These are phyloP conservation scores for Xanthoconium stramineum DNA, from an alignment of 768 basidiomycete genomes.

Conservation along the genomic window DNA sequence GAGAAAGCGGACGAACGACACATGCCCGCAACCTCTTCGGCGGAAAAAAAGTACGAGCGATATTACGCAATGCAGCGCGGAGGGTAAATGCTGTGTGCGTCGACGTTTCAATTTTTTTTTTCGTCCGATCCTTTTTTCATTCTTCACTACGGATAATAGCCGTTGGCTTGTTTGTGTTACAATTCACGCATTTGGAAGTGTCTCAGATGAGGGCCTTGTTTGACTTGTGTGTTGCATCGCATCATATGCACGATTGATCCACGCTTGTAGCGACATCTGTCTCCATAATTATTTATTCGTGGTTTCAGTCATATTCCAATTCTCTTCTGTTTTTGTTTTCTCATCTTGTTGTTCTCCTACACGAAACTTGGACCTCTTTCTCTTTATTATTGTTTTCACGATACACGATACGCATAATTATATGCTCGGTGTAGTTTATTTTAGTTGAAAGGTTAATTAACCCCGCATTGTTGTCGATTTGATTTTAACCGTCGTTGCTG, in stretches of 20 bases:
- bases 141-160: background rate
- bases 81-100: background rate
- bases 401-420: slow-evolving; percentile 14
- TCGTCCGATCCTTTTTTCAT: background rate
- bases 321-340: background rate
- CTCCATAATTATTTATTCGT: slow-evolving; percentile 15
- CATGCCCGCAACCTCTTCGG: slow-evolving; percentile 43
- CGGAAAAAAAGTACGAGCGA: slow-evolving; percentile 34
- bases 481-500: background rate
- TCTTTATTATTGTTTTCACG: slow-evolving; percentile 1
- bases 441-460: slow-evolving; percentile 11
- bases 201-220: slow-evolving; percentile 3
- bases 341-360: background rate
- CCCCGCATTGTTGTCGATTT: background rate
- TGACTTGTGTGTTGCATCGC: slow-evolving; percentile 3
- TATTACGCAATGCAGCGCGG: slow-evolving; percentile 26
- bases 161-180: slow-evolving; percentile 6
- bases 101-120: background rate
- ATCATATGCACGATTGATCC: slow-evolving; percentile 1
- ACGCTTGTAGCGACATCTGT: slow-evolving; percentile 1
- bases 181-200: slow-evolving; percentile 4
- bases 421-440: slow-evolving; percentile 26
- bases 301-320: background rate
- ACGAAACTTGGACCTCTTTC: background rate
- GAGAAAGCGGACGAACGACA: slow-evolving; percentile 52